Conservation (phyloP, 2,329 filamentous ascomycete genomes). For the Aspergillus aculeatinus region DNA sequence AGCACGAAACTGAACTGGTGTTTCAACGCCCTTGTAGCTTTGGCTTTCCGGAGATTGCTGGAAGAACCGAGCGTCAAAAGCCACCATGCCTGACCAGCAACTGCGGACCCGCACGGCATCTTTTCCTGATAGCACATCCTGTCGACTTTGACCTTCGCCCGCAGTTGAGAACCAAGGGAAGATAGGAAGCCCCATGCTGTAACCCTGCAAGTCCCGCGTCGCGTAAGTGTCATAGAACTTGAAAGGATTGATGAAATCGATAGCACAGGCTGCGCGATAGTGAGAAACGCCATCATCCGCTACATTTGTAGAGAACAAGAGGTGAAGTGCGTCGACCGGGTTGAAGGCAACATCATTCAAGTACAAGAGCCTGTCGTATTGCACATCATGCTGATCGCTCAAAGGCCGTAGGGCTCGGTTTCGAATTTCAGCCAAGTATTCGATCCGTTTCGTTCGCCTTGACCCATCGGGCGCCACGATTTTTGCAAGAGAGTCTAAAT, state of each 20-base stretch:
- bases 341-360: slow-evolving; percentile 68
- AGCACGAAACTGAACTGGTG: slow-evolving; percentile 57
- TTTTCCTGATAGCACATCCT: slow-evolving; percentile 60
- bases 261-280: slow-evolving; percentile 70
- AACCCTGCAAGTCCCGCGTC: slow-evolving; percentile 68
- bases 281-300: slow-evolving; percentile 52
- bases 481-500: slow-evolving; percentile 57
- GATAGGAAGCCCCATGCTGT: slow-evolving; percentile 66
- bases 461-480: slow-evolving; percentile 63
- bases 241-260: slow-evolving; percentile 73
- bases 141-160: slow-evolving; percentile 54
- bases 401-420: slow-evolving; percentile 68
- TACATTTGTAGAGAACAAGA: slow-evolving; percentile 61
- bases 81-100: slow-evolving; percentile 75
- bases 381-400: slow-evolving; percentile 44
- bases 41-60: slow-evolving; percentile 23
- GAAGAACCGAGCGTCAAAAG: slow-evolving; percentile 49
- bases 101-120: slow-evolving; percentile 66
- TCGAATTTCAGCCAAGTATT: slow-evolving; percentile 70
- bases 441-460: slow-evolving; percentile 67
- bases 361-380: slow-evolving; percentile 59
- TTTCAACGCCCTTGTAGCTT: background rate
- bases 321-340: slow-evolving; percentile 57
- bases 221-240: slow-evolving; percentile 78
- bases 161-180: slow-evolving; percentile 67